Evolutionary conservation across 768 basidiomycete species (phyloP).

Genomic region (Tricholoma matsutake): DNA sequence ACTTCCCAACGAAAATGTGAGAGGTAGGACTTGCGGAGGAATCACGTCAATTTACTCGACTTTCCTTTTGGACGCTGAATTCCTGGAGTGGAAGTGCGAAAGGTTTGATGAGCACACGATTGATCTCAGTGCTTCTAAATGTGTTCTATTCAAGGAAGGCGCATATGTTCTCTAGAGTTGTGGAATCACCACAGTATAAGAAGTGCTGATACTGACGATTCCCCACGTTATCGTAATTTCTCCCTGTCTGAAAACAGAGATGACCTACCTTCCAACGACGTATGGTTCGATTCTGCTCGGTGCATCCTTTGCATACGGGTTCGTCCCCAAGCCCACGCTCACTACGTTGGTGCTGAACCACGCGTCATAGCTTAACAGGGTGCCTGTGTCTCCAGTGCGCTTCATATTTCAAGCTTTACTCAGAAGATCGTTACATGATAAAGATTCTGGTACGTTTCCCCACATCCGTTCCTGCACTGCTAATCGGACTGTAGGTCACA

Average conservation of each 20-base stretch:
- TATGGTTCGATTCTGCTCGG: constrained; percentile 23
- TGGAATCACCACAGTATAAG: no score
- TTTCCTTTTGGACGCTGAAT: no score
- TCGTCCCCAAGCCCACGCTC: not conserved
- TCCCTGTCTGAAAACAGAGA: not conserved
- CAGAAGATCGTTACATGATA: constrained; percentile 13
- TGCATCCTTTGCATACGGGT: constrained; percentile 22
- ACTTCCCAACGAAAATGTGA: no score
- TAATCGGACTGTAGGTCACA: constrained; percentile 8
- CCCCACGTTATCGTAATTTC: no score
- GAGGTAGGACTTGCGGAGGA: no score
- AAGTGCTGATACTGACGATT: no score
- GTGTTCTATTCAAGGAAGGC: no score
- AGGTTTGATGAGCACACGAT: no score
- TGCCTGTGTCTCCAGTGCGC: constrained; percentile 22
- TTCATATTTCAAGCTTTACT: constrained; percentile 24
- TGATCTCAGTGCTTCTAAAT: no score
- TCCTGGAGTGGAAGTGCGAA: no score
- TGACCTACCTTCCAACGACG: constrained; percentile 6
- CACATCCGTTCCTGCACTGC: not conserved
- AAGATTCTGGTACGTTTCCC: constrained; percentile 18
- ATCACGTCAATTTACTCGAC: no score
- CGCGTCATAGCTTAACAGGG: constrained; percentile 16
- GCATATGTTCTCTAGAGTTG: no score
- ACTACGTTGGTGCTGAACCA: not conserved